Base-by-base conservation (phyloP, 352 stramenopile genomes). In the Aphanomyces astaci region DNA sequence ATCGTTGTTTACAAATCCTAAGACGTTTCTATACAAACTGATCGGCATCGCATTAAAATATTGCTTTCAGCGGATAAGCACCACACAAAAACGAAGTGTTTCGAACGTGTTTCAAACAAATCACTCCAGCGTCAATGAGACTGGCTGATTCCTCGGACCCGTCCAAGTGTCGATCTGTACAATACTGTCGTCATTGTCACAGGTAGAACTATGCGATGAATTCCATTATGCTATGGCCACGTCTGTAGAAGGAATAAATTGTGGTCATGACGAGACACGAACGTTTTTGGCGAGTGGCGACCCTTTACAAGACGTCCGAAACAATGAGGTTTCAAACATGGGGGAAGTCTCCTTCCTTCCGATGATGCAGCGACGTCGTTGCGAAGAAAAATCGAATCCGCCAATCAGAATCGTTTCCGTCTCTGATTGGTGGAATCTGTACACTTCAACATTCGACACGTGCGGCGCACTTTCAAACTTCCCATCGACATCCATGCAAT, bases 1-100 rank as follows among this genome's bases (percentile, higher is more conserved):
- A 4, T 10, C 45, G 24, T 53, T 43, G 45, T 53, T 53, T 53
- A 53, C 45, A 53, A 53, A 53, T 53, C 45, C 13, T 9, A 53
- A 53, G 45, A 53, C 22, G 19, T 27, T 53, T 53, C 4, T 4
- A 25, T 53, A 24, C 45, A 53, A 53, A n/a, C 4, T n/a, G 19
- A 9, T 19, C 7, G 4, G 5, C 4, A 24, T n/a, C 7, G 4
- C 7, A 53, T 53, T 27, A 53, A 53, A 53, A 27, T 53, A 43
- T 7, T 24, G 13, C 13, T 24, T 25, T 53, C 45, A 53, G 45
- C 45, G 45, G 45, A 53, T 53, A 53, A 53, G 45, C 45, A 53
- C 45, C 45, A 53, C 45, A 53, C 45, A 53, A 53, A 46, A 25
- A 53, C 45, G 45, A 53, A 53, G 19, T 24, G 45, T 53, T 53